A percentile compares a stretch with the other conserved stretches of the same genome.
These are phyloP conservation scores for Nevesoporus exiguus DNA, from an alignment of 768 basidiomycete genomes.

Conservation along the genomic window DNA sequence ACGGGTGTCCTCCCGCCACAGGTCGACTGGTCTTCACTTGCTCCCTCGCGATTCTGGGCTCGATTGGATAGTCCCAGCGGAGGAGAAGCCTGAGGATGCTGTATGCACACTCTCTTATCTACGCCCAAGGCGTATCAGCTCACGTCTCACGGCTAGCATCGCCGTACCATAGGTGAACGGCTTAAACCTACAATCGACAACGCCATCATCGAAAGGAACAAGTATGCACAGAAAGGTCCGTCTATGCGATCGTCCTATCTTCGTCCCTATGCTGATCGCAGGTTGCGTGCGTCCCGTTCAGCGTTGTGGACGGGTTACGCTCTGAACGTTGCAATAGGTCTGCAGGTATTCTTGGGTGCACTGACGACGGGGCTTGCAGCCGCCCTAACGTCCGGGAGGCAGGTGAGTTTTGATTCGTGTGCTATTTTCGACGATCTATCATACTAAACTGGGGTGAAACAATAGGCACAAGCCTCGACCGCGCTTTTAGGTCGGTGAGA, in stretches of 20 bases:
- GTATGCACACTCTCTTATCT: not conserved
- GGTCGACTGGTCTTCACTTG: not conserved
- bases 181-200: slow-evolving; percentile 49
- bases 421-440: too few relatives aligned
- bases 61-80: slow-evolving; percentile 28
- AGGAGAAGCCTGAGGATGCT: not conserved
- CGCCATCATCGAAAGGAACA: slow-evolving; percentile 34
- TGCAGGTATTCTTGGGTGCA: slow-evolving; percentile 64
- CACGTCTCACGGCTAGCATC: slow-evolving; percentile 13
- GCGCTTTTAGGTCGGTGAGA: slow-evolving; percentile 36
- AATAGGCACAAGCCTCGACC: slow-evolving; percentile 37
- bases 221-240: not conserved
- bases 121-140: slow-evolving; percentile 7
- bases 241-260: not conserved
- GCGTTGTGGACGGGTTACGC: slow-evolving; percentile 32
- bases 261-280: slow-evolving; percentile 11
- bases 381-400: slow-evolving; percentile 36
- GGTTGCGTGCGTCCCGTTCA: slow-evolving; percentile 7
- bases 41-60: slow-evolving; percentile 4
- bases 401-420: slow-evolving; percentile 31
- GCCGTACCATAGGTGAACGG: slow-evolving; percentile 48
- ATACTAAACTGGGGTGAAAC: not conserved
- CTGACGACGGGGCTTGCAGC: slow-evolving; percentile 65
- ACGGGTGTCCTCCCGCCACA: slow-evolving; percentile 13
- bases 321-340: slow-evolving; percentile 50